Percentiles rank a stretch among this genome's conserved stretches.
Conservation (phyloP, 306 rosid species). For the Cyclanthera cordifolia region DNA sequence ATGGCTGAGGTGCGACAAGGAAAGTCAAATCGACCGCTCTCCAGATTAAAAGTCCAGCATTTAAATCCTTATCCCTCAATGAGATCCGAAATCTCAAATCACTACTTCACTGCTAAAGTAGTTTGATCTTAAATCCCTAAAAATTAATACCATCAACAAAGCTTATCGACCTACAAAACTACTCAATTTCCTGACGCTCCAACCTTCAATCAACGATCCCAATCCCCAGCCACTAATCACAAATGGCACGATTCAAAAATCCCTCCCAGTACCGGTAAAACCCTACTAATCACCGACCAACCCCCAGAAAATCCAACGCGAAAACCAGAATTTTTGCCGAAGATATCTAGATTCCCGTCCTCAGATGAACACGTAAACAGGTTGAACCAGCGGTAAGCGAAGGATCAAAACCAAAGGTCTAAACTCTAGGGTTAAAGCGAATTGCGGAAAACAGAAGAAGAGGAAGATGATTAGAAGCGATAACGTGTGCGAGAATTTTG, state of each 20-base stretch:
- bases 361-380: background rate
- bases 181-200: background rate
- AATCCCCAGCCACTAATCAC: background rate
- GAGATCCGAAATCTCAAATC: constrained; percentile 10
- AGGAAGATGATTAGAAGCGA: constrained; percentile 20
- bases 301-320: constrained; percentile 17
- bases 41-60: background rate
- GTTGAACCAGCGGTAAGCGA: background rate
- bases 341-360: constrained; percentile 8
- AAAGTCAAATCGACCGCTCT: constrained; percentile 16
- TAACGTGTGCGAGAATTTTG: constrained; percentile 34
- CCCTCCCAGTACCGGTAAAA: constrained; percentile 7
- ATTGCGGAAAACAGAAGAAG: background rate
- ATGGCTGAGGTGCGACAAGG: constrained; percentile 20
- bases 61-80: background rate
- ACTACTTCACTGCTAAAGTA: background rate
- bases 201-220: background rate
- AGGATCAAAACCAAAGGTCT: constrained; percentile 12
- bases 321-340: constrained; percentile 13
- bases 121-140: constrained; percentile 3
- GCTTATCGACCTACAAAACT: background rate
- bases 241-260: background rate
- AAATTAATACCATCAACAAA: background rate
- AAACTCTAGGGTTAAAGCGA: constrained; percentile 16
- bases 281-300: constrained; percentile 19